Evolutionary conservation across 2,329 filamentous ascomycete genomes (phyloP), one percentile per base, ranked within the genome.

Genomic region (Ustulina deusta): DNA sequence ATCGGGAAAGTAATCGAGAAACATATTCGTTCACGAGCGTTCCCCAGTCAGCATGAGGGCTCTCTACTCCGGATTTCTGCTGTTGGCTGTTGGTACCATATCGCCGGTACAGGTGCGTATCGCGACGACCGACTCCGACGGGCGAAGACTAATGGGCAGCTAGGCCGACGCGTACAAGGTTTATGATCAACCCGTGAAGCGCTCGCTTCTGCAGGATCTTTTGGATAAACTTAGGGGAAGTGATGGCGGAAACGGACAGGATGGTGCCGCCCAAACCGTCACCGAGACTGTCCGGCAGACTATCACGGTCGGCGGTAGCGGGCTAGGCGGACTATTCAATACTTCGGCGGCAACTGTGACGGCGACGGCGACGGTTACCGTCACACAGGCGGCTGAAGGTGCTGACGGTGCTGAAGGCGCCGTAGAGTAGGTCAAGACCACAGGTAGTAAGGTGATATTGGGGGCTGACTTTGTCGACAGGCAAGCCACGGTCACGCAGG

Each of bases 311-410:
- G 66, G 66, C 7, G 59, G 63, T 13, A 63, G 48, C 27, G 66
- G 59, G 11, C 22, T 65, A 11, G 55, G 59, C 29, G 63, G 44
- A 5, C 4, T 38, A 1, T 54, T 66, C 20, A 67, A 67, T 58
- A 59, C 49, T 1, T 61, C 62, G 46, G 29, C 29, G 34, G 20
- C 60, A 13, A 69, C n/a, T n/a, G n/a, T n/a, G n/a, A 65, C 61
- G 38, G 75, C 57, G 17, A 75, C 73, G 9, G 69, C 66, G 4
- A 75, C 74, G 15, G 69, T 81, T 25, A 83, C 80, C 5, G 75
- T 81, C 55, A 82, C 81, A 4, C 77, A 79, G 22, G 69, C 78
- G 15, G 74, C 76, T 6, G 56, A 46, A 2, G 61, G 10, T 29
- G 61, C 76, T 6, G 56, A 46, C 1, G 61, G 10, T 29, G 61